phyloP scores from a whole-genome alignment of 768 basidiomycete genomes.

The Pleurotus sapidus region DNA sequence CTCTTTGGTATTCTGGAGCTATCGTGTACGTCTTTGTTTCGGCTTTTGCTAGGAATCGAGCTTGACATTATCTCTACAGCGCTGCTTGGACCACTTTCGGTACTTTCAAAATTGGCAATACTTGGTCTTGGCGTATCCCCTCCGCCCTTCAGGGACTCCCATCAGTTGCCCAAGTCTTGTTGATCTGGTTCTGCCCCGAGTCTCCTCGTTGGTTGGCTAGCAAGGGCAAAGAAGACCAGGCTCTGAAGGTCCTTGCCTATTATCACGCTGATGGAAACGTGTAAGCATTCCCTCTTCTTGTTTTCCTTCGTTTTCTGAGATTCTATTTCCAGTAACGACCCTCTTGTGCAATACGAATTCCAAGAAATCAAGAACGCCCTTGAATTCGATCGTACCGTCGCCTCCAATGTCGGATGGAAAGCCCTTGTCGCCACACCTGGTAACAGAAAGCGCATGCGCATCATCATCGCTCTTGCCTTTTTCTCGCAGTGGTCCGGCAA shows the following conservation, averaged over 20 bases:
- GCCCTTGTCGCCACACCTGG: conserved; percentile 64
- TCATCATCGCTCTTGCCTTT: conserved; percentile 76
- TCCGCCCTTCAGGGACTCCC: conserved; percentile 71
- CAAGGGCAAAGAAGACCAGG: conserved; percentile 71
- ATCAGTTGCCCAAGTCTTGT: conserved; percentile 58
- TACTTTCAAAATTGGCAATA: conserved; percentile 62
- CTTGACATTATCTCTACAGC: conserved; percentile 22
- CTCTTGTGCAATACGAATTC: conserved; percentile 71
- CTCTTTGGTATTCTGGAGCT: conserved; percentile 83
- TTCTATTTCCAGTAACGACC: conserved; percentile 42
- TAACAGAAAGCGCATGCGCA: conserved; percentile 73
- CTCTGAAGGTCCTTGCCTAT: conserved; percentile 68
- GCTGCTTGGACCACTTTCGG: conserved; percentile 88
- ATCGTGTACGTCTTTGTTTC: conserved; percentile 50
- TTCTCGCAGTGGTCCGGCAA: conserved; percentile 89
- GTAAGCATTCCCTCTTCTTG: conserved; percentile 25
- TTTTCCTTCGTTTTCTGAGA: neutral
- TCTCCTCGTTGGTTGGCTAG: conserved; percentile 81
- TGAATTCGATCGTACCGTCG: conserved; percentile 61
- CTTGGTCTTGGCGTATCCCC: conserved; percentile 85
- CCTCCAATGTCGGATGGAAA: conserved; percentile 63
- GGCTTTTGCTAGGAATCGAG: conserved; percentile 1
- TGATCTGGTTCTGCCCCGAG: conserved; percentile 76
- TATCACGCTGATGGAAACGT: conserved; percentile 80
- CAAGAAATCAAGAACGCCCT: conserved; percentile 81